Evolutionary conservation across 805 yeast species (phyloP), one percentile per base, ranked within the genome.

Genomic region (Saturnispora diversa): DNA sequence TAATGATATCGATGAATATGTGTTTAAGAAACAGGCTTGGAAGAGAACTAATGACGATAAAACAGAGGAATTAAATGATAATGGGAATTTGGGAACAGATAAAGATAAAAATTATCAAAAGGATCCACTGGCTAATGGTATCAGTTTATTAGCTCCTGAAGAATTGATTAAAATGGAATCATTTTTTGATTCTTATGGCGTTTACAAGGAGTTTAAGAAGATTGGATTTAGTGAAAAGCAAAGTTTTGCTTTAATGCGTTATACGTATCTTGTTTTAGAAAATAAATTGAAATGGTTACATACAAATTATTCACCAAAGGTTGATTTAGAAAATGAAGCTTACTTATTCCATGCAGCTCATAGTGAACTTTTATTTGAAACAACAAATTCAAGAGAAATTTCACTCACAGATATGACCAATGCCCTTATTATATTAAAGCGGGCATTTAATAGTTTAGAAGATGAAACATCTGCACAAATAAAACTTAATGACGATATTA

Each of bases 301-400:
- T 35, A 56, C 62, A 4, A 66, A 65, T 43, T 75, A 72, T 55
- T 62, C 73, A 4, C 77, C 74, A 17, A 61, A 62, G 21, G 75
- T 77, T 46, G 95, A 86, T 50, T 63, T 86, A 12, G 95, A 88
- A 47, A 90, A 88, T 52, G 96, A 90, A 52, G 72, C 76, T 17
- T 92, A 90, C 55, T 62, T 92, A 11, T 88, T 86, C 58, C 90
- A 87, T 55, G 94, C 96, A 24, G 95, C 96, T 0, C 85, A 85
- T 46, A 80, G 88, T 40, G 97, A 90, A 58, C 62, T 90, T 27
- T 62, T 81, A 36, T 84, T 82, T 33, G 95, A 87, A 51, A 74
- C 87, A 19, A 77, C 80, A 30, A 70, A 79, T 30, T 72, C 81
- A 23, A 65, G 97, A 48, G 87, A 81, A 47, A 64, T 68, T 10